Conservation (phyloP, 1,139 yeast species). For the Saccharomyces pastorianus region DNA sequence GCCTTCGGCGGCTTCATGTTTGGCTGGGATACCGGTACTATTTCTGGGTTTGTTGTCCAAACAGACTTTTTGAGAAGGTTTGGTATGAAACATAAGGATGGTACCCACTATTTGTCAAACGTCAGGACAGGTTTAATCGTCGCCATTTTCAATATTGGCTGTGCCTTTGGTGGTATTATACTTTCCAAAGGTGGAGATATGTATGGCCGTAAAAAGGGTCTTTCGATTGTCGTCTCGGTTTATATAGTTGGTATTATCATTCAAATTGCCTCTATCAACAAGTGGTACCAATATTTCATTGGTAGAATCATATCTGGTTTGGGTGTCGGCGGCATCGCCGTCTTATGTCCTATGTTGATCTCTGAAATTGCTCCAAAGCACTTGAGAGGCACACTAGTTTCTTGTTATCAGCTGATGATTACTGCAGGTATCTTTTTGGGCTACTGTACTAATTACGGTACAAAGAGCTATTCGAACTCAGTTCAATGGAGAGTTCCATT, state of each 20-base stretch:
- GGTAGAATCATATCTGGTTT: conserved; percentile 55
- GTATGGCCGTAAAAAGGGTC: conserved; percentile 51
- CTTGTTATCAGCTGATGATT: conserved; percentile 53
- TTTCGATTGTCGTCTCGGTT: conserved; percentile 45
- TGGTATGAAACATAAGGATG: conserved; percentile 41
- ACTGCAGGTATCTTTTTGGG: conserved; percentile 54
- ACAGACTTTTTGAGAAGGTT: conserved; percentile 45
- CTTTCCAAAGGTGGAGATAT: conserved; percentile 48
- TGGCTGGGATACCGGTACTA: conserved; percentile 74
- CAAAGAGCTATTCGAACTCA: conserved; percentile 37
- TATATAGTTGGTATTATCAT: conserved; percentile 53
- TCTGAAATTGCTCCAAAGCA: conserved; percentile 57
- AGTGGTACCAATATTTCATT: conserved; percentile 44
- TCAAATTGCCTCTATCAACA: conserved; percentile 43
- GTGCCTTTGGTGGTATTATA: conserved; percentile 52
- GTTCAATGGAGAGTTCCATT: conserved; percentile 55
- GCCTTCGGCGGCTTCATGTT: conserved; percentile 63
- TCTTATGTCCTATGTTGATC: conserved; percentile 51
- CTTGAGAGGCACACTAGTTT: conserved; percentile 56
- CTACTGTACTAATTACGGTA: conserved; percentile 49
- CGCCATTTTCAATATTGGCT: conserved; percentile 58
- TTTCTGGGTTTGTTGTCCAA: conserved; percentile 69
- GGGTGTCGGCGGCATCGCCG: conserved; percentile 54
- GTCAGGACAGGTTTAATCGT: conserved; percentile 53
- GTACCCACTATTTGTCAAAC: conserved; percentile 37